Conservation (phyloP, 306 rosid genomes). For the Neltuma alba region DNA sequence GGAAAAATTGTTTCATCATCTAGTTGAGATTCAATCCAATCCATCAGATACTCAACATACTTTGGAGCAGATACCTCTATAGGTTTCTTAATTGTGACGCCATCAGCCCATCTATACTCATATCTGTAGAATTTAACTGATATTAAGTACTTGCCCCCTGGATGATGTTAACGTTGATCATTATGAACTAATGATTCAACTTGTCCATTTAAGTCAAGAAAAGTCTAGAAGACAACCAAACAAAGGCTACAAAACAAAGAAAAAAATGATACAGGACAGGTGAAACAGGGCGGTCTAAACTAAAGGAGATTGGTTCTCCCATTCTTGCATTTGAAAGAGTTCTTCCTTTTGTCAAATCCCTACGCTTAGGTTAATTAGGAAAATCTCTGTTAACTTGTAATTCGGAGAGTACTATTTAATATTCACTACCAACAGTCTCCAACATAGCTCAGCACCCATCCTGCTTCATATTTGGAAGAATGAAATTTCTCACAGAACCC, state of each 20-base stretch:
- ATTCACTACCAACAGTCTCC: neutral
- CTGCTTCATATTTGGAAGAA: neutral
- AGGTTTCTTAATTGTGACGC: constrained; percentile 74
- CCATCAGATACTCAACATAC: constrained; percentile 86
- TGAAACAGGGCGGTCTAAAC: neutral
- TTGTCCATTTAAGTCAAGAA: neutral
- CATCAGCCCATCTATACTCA: constrained; percentile 93
- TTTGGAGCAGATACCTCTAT: constrained; percentile 94
- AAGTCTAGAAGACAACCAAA: neutral
- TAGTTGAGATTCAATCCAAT: constrained; percentile 86
- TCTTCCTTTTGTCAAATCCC: constrained; percentile 13
- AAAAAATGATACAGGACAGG: constrained; percentile 18
- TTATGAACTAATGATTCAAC: constrained; percentile 16
- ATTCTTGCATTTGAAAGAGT: neutral
- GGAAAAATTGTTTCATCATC: constrained; percentile 88
- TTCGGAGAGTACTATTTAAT: neutral
- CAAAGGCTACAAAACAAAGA: neutral
- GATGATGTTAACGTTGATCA: constrained; percentile 16
- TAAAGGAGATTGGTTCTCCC: neutral
- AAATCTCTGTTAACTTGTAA: constrained; percentile 19
- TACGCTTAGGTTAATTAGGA: neutral
- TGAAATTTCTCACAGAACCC: neutral
- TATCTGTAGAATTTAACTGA: constrained; percentile 52
- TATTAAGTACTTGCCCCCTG: constrained; percentile 20
- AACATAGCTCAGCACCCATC: constrained; percentile 6